These are phyloP conservation scores for Ciborinia camelliae DNA, from an alignment of 2,329 filamentous ascomycete genomes.

Conservation along the genomic window DNA sequence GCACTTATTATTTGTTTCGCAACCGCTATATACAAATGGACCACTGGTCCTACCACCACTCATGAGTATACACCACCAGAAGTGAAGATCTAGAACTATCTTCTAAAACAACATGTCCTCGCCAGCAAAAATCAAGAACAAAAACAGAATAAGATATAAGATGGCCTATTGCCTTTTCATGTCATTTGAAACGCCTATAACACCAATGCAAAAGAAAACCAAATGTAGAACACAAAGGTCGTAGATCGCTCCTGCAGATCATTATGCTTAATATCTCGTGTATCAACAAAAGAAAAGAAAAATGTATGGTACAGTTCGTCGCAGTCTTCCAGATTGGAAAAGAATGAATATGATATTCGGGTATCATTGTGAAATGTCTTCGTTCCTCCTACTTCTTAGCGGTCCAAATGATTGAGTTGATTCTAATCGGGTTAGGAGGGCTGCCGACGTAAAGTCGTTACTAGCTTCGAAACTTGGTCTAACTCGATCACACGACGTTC, in stretches of 20 bases:
- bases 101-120: conserved; percentile 12
- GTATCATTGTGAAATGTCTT: conserved; percentile 12
- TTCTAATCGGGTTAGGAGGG: conserved; percentile 79
- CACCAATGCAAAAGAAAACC: conserved; percentile 32
- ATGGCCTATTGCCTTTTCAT: conserved; percentile 18
- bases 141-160: conserved; percentile 15
- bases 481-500: conserved; percentile 82
- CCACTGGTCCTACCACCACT: conserved; percentile 14
- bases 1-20: conserved; percentile 26
- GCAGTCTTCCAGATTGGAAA: conserved; percentile 15
- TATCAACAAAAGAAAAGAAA: conserved; percentile 39
- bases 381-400: conserved; percentile 29
- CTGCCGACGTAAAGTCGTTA: conserved; percentile 87
- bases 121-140: conserved; percentile 1
- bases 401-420: conserved; percentile 51
- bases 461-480: conserved; percentile 82
- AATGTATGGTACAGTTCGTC: conserved; percentile 36
- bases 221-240: conserved; percentile 34
- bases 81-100: conserved; percentile 22
- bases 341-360: conserved; percentile 24
- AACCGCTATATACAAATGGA: conserved; percentile 32
- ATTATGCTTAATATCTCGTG: conserved; percentile 42
- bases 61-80: conserved; percentile 19
- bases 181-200: conserved; percentile 28
- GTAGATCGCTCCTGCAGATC: conserved; percentile 52